Evolutionary conservation across 2,329 filamentous ascomycete genomes (phyloP), one percentile per base, ranked within the genome.

Genomic region (Dactylellina drechsleri): DNA sequence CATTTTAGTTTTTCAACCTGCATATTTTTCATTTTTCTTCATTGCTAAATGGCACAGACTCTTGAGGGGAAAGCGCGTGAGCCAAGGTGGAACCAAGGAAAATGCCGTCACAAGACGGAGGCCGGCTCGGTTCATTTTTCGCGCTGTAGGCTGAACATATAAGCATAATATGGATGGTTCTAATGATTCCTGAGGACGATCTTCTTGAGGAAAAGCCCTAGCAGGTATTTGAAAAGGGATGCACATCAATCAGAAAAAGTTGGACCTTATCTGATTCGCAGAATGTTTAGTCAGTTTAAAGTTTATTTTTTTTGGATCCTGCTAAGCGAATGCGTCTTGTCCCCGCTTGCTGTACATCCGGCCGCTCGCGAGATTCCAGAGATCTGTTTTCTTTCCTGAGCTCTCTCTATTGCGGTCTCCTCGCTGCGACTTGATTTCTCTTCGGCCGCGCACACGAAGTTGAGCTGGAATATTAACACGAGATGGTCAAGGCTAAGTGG

Each of bases 301-400:
- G 20, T 62, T 66, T 67, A 23, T 26, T 52, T 52, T 23, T 18
- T 23, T 23, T 23, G 31, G 31, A 36, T 52, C 18, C 16, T 20
- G 70, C 52, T 66, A 74, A 74, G 70, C 62, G 66, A 74, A 74
- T 67, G 64, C 58, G 50, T 67, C 57, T 74, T 64, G 56, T 74
- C 49, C 61, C 68, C 64, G 58, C 61, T 61, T 58, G 58, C 66
- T 61, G 31, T 57, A 57, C 57, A 70, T 70, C 58, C 57, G 66
- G 50, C 57, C 56, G 57, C 57, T 50, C 45, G 45, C 66, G 66
- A 61, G 58, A 61, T 62, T 70, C 66, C 50, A 70, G 58, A 49
- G 50, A 70, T 61, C 57, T 60, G 57, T 61, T 53, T 36, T 5
- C 6, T 57, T 28, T 36, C 28, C 4, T n/a, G n/a, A n/a, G 23